Conservation (phyloP, 2,329 filamentous ascomycete species). For the Zarea fungicola region DNA sequence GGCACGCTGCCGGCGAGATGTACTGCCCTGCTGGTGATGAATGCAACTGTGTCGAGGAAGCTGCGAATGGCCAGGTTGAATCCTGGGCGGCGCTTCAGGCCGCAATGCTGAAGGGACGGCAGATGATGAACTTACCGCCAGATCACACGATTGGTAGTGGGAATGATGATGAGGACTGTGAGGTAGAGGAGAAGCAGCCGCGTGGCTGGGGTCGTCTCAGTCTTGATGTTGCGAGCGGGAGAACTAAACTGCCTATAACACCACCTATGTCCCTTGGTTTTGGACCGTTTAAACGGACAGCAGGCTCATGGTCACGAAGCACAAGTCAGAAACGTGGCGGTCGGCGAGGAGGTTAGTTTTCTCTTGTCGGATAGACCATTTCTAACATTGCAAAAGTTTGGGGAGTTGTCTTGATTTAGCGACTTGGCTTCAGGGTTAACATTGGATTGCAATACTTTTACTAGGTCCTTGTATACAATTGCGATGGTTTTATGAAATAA, state of each 20-base stretch:
- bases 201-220: conserved; percentile 4
- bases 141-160: not conserved
- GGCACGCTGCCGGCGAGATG: conserved; percentile 52
- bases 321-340: conserved; percentile 10
- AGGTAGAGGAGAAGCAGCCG: conserved; percentile 1
- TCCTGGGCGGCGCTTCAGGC: conserved; percentile 49
- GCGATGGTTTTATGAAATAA: not conserved
- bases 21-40: conserved; percentile 60
- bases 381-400: not conserved
- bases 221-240: not conserved
- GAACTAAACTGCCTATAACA: not conserved
- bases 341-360: conserved; percentile 14
- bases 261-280: conserved; percentile 11
- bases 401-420: not conserved
- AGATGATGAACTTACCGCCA: conserved; percentile 4
- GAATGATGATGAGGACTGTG: not conserved
- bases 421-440: not conserved
- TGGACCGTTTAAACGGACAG: conserved; percentile 12
- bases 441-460: not conserved
- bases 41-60: conserved; percentile 55
- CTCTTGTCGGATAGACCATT: not conserved
- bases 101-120: conserved; percentile 30
- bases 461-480: not conserved
- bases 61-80: conserved; percentile 52
- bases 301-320: conserved; percentile 10